A percentile compares a stretch with the other conserved stretches of the same genome.
Evolutionary conservation across 2,329 filamentous ascomycete genomes (phyloP).

Genomic region (Plectosphaerella cucumerina): DNA sequence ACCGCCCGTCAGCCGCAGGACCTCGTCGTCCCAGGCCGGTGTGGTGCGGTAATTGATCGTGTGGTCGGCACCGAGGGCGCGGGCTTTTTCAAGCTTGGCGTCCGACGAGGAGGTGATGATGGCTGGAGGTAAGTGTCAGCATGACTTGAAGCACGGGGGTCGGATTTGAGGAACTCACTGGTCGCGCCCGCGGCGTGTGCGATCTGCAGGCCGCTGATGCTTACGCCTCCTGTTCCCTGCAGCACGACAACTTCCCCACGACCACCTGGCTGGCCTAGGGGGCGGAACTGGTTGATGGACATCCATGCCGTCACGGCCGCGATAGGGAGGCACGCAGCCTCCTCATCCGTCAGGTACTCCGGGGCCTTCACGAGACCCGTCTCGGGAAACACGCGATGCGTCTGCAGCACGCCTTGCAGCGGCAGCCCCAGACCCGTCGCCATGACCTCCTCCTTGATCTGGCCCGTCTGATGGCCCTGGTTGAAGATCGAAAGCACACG

Average conservation of each 20-base stretch:
- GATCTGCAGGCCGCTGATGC: constrained; percentile 47
- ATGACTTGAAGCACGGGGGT: neutral
- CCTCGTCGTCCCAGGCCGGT: constrained; percentile 46
- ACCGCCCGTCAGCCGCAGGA: constrained; percentile 38
- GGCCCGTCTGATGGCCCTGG: constrained; percentile 52
- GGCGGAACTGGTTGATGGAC: constrained; percentile 57
- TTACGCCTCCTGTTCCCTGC: constrained; percentile 52
- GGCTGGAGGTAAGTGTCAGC: constrained; percentile 28
- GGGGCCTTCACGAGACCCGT: constrained; percentile 53
- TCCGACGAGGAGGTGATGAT: constrained; percentile 53
- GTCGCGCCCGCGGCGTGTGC: constrained; percentile 46
- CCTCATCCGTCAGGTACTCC: constrained; percentile 51
- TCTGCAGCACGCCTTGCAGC: constrained; percentile 50
- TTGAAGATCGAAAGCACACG: constrained; percentile 66
- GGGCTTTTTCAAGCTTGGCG: constrained; percentile 42
- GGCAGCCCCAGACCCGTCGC: constrained; percentile 57
- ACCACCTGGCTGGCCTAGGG: constrained; percentile 45
- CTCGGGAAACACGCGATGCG: constrained; percentile 56
- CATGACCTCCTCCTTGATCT: constrained; percentile 52
- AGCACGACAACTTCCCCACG: constrained; percentile 41
- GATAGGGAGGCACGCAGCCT: constrained; percentile 58
- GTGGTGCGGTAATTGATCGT: constrained; percentile 50
- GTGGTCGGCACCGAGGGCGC: constrained; percentile 45
- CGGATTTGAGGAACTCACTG: constrained; percentile 28
- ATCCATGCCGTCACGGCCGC: constrained; percentile 63